These are phyloP conservation scores for Pulveroboletus ravenelii DNA, from an alignment of 768 basidiomycete species.

Conservation along the genomic window DNA sequence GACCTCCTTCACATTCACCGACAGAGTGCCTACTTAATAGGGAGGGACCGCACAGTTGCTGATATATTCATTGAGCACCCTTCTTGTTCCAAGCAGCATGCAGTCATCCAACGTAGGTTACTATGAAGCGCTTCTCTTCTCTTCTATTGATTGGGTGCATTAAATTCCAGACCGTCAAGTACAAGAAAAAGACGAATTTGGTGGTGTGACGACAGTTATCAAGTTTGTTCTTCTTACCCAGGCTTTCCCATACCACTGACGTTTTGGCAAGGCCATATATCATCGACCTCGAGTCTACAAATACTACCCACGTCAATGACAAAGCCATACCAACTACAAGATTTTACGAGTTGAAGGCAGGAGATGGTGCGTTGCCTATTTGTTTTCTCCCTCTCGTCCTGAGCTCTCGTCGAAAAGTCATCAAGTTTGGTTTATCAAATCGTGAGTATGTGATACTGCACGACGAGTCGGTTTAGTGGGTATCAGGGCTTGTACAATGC, in stretches of 20 bases:
- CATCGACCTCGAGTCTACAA: conserved; percentile 98
- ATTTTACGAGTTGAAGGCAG: conserved; percentile 76
- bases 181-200: conserved; percentile 83
- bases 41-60: conserved; percentile 80
- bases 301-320: conserved; percentile 89
- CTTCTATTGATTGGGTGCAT: conserved; percentile 2
- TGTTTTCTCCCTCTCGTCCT: conserved; percentile 1
- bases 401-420: conserved; percentile 43
- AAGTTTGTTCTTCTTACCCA: conserved; percentile 58
- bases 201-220: conserved; percentile 65
- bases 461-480: conserved; percentile 56
- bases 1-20: conserved; percentile 89
- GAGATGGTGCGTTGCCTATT: conserved; percentile 59
- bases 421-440: conserved; percentile 79
- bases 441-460: conserved; percentile 84
- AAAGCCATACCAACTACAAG: conserved; percentile 78
- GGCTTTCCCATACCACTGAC: conserved; percentile 6
- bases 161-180: conserved; percentile 66
- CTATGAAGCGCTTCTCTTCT: background rate
- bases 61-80: conserved; percentile 92
- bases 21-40: conserved; percentile 93
- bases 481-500: background rate
- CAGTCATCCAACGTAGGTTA: conserved; percentile 83
- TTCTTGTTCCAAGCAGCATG: conserved; percentile 97
- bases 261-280: conserved; percentile 72